A percentile compares a stretch with the other conserved stretches of the same genome.
phyloP scores from a whole-genome alignment of 768 basidiomycete genomes.

The Leccinum boreale region DNA sequence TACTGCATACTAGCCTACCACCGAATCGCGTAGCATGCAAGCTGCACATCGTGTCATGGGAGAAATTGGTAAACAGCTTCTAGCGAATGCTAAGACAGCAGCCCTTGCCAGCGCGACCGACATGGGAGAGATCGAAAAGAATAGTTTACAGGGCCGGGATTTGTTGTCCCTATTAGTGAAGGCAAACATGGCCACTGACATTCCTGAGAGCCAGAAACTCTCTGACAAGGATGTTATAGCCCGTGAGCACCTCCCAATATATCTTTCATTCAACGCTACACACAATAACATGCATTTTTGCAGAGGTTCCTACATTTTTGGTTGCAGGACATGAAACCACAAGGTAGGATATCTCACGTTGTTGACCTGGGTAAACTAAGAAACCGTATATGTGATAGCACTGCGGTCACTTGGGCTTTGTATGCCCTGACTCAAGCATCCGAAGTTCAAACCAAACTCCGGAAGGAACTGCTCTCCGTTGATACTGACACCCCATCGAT shows the following conservation, averaged over 20 bases:
- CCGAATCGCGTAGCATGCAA: neutral
- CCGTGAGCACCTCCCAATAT: slow-evolving; percentile 35
- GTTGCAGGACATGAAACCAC: slow-evolving; percentile 61
- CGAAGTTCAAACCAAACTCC: slow-evolving; percentile 51
- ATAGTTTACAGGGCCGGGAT: slow-evolving; percentile 41
- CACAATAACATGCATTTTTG: neutral
- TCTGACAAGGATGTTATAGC: slow-evolving; percentile 60
- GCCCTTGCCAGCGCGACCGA: slow-evolving; percentile 23
- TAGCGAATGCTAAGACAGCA: slow-evolving; percentile 47
- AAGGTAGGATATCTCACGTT: slow-evolving; percentile 30
- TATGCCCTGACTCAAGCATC: slow-evolving; percentile 49
- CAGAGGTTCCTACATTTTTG: slow-evolving; percentile 62
- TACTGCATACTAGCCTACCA: neutral
- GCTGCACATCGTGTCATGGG: slow-evolving; percentile 35
- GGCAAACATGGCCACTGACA: slow-evolving; percentile 62
- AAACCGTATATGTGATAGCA: slow-evolving; percentile 11
- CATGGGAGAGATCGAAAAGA: slow-evolving; percentile 32
- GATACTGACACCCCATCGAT: slow-evolving; percentile 59
- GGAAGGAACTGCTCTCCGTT: slow-evolving; percentile 52
- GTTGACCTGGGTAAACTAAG: neutral
- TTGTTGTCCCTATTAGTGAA: slow-evolving; percentile 36
- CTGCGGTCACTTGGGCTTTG: slow-evolving; percentile 55
- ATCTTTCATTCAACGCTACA: neutral
- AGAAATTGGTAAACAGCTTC: slow-evolving; percentile 28
- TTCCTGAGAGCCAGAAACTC: slow-evolving; percentile 51